Conservation (phyloP, 169 alveolate species). For the Plasmodium billcollinsi region DNA sequence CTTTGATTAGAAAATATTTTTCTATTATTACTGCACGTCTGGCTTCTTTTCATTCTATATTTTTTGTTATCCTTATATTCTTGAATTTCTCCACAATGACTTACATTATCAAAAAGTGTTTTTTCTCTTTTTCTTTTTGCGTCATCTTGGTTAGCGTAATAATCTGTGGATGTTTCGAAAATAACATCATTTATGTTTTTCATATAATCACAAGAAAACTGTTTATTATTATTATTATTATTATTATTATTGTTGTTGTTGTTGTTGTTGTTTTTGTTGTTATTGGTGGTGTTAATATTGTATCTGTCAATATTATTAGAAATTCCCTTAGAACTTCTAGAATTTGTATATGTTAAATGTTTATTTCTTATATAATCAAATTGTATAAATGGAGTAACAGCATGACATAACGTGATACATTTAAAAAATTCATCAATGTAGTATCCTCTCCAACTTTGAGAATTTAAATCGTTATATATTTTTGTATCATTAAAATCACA, state of each 20-base stretch:
- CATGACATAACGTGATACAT: slow-evolving; percentile 73
- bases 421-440: slow-evolving; percentile 75
- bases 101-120: slow-evolving; percentile 1
- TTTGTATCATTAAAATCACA: slow-evolving; percentile 73
- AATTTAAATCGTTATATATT: slow-evolving; percentile 68
- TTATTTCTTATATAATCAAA: slow-evolving; percentile 62
- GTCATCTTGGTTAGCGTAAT: background rate
- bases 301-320: slow-evolving; percentile 41
- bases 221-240: slow-evolving; percentile 10
- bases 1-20: background rate
- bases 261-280: too few species aligned
- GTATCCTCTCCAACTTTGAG: slow-evolving; percentile 73
- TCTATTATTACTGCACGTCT: background rate
- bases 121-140: background rate
- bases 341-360: slow-evolving; percentile 31
- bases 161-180: slow-evolving; percentile 12
- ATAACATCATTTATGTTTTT: slow-evolving; percentile 23
- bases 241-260: too few species aligned
- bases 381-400: slow-evolving; percentile 65
- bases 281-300: too few species aligned
- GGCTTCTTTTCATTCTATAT: slow-evolving; percentile 1
- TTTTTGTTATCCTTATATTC: background rate
- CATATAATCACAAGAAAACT: slow-evolving; percentile 10
- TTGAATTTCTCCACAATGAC: background rate
- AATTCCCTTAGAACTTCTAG: slow-evolving; percentile 43